Evolutionary conservation across 805 yeast genomes (phyloP).

Genomic region (Barnettozyma wickerhamii): DNA sequence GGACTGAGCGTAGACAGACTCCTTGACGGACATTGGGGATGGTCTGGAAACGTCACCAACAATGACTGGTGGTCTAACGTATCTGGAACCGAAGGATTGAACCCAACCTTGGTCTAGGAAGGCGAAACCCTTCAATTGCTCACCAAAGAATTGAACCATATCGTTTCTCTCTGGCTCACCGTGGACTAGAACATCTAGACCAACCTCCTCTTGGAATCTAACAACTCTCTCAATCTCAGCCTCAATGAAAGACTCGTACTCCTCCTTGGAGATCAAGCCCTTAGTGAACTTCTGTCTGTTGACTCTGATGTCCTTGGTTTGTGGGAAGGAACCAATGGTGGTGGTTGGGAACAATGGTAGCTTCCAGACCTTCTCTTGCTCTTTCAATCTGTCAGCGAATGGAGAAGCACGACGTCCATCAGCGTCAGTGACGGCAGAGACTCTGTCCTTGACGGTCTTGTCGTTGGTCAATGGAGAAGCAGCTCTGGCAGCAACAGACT

Average conservation of each 20-base stretch:
- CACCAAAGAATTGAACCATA: slow-evolving; percentile 99
- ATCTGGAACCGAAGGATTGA: slow-evolving; percentile 99
- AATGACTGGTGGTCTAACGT: slow-evolving; percentile 98
- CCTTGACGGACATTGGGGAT: slow-evolving; percentile 97
- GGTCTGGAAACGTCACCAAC: slow-evolving; percentile 99
- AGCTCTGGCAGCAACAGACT: slow-evolving; percentile 78
- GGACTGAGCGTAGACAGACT: slow-evolving; percentile 98
- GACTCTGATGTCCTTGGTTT: slow-evolving; percentile 98
- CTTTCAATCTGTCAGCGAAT: slow-evolving; percentile 82
- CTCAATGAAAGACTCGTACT: slow-evolving; percentile 94
- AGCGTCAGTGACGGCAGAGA: slow-evolving; percentile 69
- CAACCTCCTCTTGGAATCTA: slow-evolving; percentile 99
- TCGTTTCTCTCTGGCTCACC: slow-evolving; percentile 99
- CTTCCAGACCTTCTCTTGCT: slow-evolving; percentile 83
- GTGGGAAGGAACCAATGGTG: slow-evolving; percentile 99
- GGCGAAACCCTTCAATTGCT: slow-evolving; percentile 96
- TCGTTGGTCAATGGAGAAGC: slow-evolving; percentile 89
- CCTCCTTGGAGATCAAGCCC: slow-evolving; percentile 93
- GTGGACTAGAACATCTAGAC: slow-evolving; percentile 96
- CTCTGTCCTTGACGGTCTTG: slow-evolving; percentile 83
- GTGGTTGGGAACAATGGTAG: slow-evolving; percentile 99
- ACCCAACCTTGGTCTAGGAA: slow-evolving; percentile 99
- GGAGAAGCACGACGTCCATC: slow-evolving; percentile 81
- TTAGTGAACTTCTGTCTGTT: slow-evolving; percentile 97
- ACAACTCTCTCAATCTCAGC: slow-evolving; percentile 93